phyloP scores from a whole-genome alignment of 2,329 filamentous ascomycete species.

The Podosphaera xanthii region DNA sequence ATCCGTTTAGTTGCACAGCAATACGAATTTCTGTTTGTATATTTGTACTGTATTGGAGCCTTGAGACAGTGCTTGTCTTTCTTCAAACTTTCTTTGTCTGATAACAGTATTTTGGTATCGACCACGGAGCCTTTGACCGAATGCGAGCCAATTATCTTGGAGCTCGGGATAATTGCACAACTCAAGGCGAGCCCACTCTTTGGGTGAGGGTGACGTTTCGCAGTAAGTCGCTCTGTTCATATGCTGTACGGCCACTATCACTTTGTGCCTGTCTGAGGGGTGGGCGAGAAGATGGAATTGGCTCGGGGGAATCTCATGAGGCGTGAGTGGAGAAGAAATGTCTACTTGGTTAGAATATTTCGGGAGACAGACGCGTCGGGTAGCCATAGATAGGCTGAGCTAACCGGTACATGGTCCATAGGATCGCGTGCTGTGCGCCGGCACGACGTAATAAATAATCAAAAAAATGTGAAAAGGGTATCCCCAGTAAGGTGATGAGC shows the following conservation, averaged over 20 bases:
- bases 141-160: neutral
- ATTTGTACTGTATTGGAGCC: neutral
- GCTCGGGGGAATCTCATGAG: too few species aligned
- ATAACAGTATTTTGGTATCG: neutral
- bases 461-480: too few species aligned
- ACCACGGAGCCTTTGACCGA: neutral
- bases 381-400: too few species aligned
- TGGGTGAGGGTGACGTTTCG: neutral
- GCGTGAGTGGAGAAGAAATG: neutral
- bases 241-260: neutral
- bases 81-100: neutral
- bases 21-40: too few species aligned
- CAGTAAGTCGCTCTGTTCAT: neutral
- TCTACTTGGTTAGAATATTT: neutral
- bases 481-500: too few species aligned
- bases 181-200: neutral
- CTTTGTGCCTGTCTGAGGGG: neutral
- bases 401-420: too few species aligned
- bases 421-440: too few species aligned
- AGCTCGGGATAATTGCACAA: neutral
- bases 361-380: neutral
- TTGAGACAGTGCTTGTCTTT: neutral
- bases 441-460: too few species aligned
- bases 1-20: too few species aligned
- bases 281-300: neutral